phyloP scores from a whole-genome alignment of 257 asterid species.

The Plantago ovata region DNA sequence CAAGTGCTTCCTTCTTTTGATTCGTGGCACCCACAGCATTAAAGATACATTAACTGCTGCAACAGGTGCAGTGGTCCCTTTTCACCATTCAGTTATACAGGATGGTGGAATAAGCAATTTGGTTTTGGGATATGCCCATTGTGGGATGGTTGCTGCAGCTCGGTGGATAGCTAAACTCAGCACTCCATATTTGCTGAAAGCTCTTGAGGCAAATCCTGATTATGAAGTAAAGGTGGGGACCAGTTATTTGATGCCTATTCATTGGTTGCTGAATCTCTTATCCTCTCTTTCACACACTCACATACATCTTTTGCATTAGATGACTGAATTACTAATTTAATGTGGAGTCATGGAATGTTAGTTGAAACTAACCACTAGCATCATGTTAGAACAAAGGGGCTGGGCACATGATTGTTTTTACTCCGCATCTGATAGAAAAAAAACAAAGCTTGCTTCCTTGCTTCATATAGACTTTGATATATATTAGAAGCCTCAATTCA shows the following conservation, averaged over 20 bases:
- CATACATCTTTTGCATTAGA: neutral
- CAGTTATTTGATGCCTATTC: neutral
- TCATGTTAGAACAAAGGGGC: no score
- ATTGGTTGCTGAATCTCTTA: neutral
- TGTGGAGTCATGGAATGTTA: no score
- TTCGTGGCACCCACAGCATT: conserved; percentile 97
- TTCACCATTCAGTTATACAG: conserved; percentile 84
- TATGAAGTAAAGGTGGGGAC: conserved; percentile 69
- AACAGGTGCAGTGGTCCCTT: conserved; percentile 98
- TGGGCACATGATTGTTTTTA: no score
- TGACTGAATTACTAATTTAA: no score
- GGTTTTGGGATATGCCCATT: conserved; percentile 95
- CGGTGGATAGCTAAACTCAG: conserved; percentile 98
- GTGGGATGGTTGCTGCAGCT: conserved; percentile 99
- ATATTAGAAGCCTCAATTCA: no score
- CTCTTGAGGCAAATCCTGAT: conserved; percentile 57
- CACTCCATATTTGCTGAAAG: conserved; percentile 64
- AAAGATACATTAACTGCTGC: conserved; percentile 97
- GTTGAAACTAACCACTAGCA: no score
- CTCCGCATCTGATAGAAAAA: no score
- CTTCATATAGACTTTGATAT: no score
- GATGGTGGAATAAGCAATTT: conserved; percentile 90
- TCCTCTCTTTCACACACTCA: neutral
- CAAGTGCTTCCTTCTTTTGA: conserved; percentile 57
- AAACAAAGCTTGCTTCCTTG: no score